Percentiles rank a stretch among this genome's conserved stretches.
phyloP scores from a whole-genome alignment of 106 monocot genomes.

The Hemerocallis citrina region DNA sequence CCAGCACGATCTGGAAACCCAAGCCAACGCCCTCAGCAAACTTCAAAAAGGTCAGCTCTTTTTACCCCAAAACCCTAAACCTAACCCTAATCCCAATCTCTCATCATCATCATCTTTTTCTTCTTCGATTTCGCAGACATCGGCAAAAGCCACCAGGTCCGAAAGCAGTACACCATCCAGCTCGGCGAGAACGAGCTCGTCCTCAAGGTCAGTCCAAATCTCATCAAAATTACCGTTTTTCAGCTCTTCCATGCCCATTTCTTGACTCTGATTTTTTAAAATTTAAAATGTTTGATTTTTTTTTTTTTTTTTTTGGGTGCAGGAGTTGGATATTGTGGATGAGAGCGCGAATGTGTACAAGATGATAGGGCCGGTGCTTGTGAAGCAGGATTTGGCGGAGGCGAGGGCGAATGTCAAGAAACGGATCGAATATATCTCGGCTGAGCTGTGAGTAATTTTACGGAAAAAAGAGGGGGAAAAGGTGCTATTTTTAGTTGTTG shows the following conservation, averaged over 20 bases:
- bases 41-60: slow-evolving; percentile 55
- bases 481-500: neutral
- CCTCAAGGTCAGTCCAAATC: slow-evolving; percentile 35
- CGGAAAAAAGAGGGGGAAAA: no score
- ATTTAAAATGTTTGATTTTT: no score
- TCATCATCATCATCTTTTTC: neutral
- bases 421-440: slow-evolving; percentile 89
- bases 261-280: no score
- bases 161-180: slow-evolving; percentile 97
- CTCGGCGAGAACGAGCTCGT: slow-evolving; percentile 98
- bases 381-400: slow-evolving; percentile 88
- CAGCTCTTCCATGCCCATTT: no score
- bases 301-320: no score
- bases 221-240: no score
- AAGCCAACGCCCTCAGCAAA: slow-evolving; percentile 72
- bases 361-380: slow-evolving; percentile 82
- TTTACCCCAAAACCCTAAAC: no score
- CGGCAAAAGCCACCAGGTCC: slow-evolving; percentile 87
- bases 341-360: slow-evolving; percentile 73
- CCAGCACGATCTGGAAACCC: slow-evolving; percentile 66
- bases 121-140: slow-evolving; percentile 35
- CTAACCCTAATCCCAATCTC: slow-evolving; percentile 16
- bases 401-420: slow-evolving; percentile 77
- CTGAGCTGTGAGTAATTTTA: slow-evolving; percentile 58
- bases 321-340: no score